Evolutionary conservation across 2,329 filamentous ascomycete genomes (phyloP).

Genomic region (Emericellopsis atlantica): DNA sequence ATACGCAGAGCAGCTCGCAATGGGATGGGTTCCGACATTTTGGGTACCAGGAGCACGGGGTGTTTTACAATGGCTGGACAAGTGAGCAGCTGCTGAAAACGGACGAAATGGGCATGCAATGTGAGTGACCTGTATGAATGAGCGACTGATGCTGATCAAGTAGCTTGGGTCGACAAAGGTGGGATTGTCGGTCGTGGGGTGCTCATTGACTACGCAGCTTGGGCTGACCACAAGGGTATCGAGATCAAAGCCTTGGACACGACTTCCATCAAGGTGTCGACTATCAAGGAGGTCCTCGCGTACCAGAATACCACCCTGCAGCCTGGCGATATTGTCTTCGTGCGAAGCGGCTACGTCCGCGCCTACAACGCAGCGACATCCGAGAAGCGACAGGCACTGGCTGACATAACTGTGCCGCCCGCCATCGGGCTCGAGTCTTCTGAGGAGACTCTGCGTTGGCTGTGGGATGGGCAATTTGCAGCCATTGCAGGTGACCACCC

Average conservation of each 20-base stretch:
- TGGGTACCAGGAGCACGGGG: constrained; percentile 21
- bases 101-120: constrained; percentile 14
- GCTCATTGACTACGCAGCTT: constrained; percentile 37
- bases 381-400: constrained; percentile 21
- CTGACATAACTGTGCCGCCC: constrained; percentile 14
- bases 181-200: constrained; percentile 37
- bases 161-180: constrained; percentile 18
- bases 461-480: constrained; percentile 42
- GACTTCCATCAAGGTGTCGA: constrained; percentile 25
- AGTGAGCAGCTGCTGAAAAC: constrained; percentile 29
- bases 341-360: constrained; percentile 38
- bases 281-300: constrained; percentile 28
- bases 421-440: constrained; percentile 32
- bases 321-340: constrained; percentile 42
- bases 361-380: constrained; percentile 23
- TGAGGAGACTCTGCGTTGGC: constrained; percentile 36
- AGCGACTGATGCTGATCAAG: neutral
- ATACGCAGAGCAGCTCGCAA: constrained; percentile 24
- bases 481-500: constrained; percentile 45
- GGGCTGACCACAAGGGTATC: constrained; percentile 22
- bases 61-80: constrained; percentile 18
- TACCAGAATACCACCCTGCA: constrained; percentile 27
- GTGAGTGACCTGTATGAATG: constrained; percentile 5
- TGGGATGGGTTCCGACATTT: constrained; percentile 26
- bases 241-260: constrained; percentile 24